Evolutionary conservation across 2,329 filamentous ascomycete species (phyloP).

Genomic region (Ceratocystis cubensis): DNA sequence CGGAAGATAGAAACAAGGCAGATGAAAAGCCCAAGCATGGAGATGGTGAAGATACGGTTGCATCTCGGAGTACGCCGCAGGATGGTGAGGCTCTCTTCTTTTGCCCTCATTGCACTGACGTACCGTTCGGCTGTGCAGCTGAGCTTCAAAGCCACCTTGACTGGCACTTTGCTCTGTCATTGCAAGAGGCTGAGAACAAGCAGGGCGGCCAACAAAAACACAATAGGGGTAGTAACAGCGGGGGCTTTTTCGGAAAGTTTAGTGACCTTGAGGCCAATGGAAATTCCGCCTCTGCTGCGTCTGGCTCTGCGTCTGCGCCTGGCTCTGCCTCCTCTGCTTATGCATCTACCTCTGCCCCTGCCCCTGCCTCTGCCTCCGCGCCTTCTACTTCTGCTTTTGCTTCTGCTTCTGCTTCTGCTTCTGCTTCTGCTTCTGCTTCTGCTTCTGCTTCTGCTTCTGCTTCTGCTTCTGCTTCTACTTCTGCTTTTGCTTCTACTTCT

Average conservation of each 20-base stretch:
- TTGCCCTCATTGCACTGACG: slow-evolving; percentile 12
- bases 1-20: background rate
- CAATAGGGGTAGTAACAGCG: background rate
- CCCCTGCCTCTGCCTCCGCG: background rate
- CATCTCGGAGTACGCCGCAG: background rate
- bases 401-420: background rate
- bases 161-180: slow-evolving; percentile 85
- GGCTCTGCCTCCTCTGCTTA: too few relatives aligned
- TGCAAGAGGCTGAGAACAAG: slow-evolving; percentile 47
- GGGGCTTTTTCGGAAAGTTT: background rate
- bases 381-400: background rate
- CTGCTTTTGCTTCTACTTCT: background rate
- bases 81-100: slow-evolving; percentile 12
- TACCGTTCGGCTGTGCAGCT: slow-evolving; percentile 30
- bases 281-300: background rate
- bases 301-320: background rate
- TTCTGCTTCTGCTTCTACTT: background rate
- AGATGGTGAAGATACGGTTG: background rate
- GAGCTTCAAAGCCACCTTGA: slow-evolving; percentile 67
- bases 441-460: background rate
- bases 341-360: background rate
- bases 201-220: slow-evolving; percentile 2
- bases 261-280: background rate
- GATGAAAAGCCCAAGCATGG: background rate
- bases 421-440: background rate